These are phyloP conservation scores for Purpureocillium lavendulum DNA, from an alignment of 2,329 filamentous ascomycete genomes.

Conservation along the genomic window DNA sequence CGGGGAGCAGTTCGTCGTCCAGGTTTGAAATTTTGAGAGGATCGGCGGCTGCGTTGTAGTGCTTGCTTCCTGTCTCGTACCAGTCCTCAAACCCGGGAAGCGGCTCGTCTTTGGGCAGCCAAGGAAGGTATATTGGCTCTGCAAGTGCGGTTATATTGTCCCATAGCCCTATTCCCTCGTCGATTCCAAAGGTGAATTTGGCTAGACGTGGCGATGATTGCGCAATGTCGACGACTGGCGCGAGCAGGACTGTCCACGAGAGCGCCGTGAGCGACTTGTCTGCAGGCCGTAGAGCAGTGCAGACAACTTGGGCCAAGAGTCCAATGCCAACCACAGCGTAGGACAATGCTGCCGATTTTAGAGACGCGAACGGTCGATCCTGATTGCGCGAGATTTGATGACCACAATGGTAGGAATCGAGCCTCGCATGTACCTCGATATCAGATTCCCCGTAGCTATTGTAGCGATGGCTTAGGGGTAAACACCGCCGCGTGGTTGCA, in stretches of 20 bases:
- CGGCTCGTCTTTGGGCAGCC: constrained; percentile 13
- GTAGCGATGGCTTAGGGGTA: too few species aligned
- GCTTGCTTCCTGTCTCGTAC: constrained; percentile 13
- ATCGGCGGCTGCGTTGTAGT: constrained; percentile 26
- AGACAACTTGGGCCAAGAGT: constrained; percentile 15
- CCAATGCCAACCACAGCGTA: constrained; percentile 14
- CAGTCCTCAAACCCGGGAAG: constrained; percentile 17
- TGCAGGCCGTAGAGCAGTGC: constrained; percentile 16
- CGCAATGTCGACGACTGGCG: constrained; percentile 24
- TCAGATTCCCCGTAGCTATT: too few species aligned
- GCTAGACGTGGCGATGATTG: constrained; percentile 20
- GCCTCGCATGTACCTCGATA: too few species aligned
- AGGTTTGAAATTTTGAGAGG: constrained; percentile 33
- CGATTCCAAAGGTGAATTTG: too few species aligned
- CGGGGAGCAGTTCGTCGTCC: constrained; percentile 19
- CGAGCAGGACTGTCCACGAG: constrained; percentile 23
- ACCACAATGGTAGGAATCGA: too few species aligned
- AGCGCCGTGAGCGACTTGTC: constrained; percentile 24
- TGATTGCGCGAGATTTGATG: too few species aligned
- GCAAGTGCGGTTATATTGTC: constrained; percentile 18
- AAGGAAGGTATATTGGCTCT: constrained; percentile 11
- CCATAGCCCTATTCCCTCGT: too few species aligned
- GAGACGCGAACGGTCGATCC: too few species aligned
- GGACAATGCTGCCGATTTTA: too few species aligned
- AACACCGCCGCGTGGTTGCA: too few species aligned